Percentiles rank a stretch among this genome's conserved stretches.
These are phyloP conservation scores for Ustilago crameri DNA, from an alignment of 1,284 basidiomycete genomes.

Conservation along the genomic window DNA sequence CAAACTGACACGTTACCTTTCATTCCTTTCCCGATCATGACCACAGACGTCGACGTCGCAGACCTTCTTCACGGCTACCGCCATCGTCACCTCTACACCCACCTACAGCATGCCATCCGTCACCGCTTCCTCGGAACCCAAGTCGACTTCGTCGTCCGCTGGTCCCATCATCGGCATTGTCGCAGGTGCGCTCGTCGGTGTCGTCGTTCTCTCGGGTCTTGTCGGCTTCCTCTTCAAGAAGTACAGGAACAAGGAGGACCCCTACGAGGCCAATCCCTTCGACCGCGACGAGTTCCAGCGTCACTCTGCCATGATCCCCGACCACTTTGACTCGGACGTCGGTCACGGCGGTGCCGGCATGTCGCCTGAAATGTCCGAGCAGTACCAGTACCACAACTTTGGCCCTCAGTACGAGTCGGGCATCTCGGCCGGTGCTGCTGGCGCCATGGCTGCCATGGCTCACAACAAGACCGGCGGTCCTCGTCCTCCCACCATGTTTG, in stretches of 20 bases:
- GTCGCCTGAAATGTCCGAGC: slow-evolving; percentile 51
- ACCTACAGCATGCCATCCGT: slow-evolving; percentile 16
- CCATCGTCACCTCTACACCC: slow-evolving; percentile 46
- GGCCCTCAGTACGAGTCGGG: slow-evolving; percentile 41
- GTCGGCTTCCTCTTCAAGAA: slow-evolving; percentile 67
- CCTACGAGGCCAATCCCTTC: slow-evolving; percentile 66
- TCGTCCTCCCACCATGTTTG: slow-evolving; percentile 68
- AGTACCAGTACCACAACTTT: slow-evolving; percentile 52
- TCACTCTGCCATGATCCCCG: slow-evolving; percentile 65
- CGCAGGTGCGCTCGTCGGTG: slow-evolving; percentile 66
- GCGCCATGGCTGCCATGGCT: slow-evolving; percentile 46
- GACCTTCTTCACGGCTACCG: slow-evolving; percentile 41
- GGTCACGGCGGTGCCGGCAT: slow-evolving; percentile 36
- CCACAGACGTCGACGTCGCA: slow-evolving; percentile 25
- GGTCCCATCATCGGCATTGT: slow-evolving; percentile 69
- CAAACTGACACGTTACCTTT: slow-evolving; percentile 11
- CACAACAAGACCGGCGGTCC: slow-evolving; percentile 62
- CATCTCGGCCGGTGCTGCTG: slow-evolving; percentile 45
- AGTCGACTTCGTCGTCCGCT: slow-evolving; percentile 36
- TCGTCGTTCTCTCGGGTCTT: slow-evolving; percentile 65
- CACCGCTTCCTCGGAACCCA: slow-evolving; percentile 31
- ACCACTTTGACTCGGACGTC: slow-evolving; percentile 60
- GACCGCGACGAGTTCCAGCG: slow-evolving; percentile 67
- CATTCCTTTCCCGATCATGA: no score
- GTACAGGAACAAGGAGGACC: slow-evolving; percentile 58